phyloP scores from a whole-genome alignment of 1,139 yeast species.

The Diutina rugosa region DNA sequence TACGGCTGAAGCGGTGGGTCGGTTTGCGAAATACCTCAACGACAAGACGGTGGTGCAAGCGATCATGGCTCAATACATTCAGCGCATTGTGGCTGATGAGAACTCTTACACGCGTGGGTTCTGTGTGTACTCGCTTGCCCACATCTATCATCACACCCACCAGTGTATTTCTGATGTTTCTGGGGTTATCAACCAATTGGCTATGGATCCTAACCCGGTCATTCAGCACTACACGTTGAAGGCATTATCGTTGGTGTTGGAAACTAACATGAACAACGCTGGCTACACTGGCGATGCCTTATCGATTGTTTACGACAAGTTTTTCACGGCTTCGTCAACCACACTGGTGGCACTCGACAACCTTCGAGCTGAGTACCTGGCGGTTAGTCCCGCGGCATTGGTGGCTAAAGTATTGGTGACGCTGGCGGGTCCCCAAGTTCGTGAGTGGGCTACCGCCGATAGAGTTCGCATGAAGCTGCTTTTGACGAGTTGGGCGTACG shows the following conservation, averaged over 20 bases:
- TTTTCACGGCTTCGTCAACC: neutral
- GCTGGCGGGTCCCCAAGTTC: neutral
- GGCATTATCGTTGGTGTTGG: neutral
- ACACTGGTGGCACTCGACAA: neutral
- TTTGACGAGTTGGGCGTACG: neutral
- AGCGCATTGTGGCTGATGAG: constrained; percentile 42
- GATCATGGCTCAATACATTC: constrained; percentile 41
- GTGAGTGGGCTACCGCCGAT: neutral
- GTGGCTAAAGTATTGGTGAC: neutral
- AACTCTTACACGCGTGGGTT: constrained; percentile 59
- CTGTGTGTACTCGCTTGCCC: constrained; percentile 45
- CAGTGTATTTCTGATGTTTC: constrained; percentile 8
- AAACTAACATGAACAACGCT: neutral
- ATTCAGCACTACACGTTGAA: constrained; percentile 17
- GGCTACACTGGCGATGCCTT: neutral
- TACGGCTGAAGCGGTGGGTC: constrained; percentile 45
- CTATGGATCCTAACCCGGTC: constrained; percentile 73
- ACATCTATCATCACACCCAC: constrained; percentile 34
- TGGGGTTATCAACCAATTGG: constrained; percentile 40
- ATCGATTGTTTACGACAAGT: neutral
- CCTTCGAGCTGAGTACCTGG: neutral
- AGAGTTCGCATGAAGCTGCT: neutral
- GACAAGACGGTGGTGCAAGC: constrained; percentile 25
- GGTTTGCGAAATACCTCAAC: constrained; percentile 44
- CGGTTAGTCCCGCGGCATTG: neutral